These are phyloP conservation scores for Phyllosticta citribraziliensis DNA, from an alignment of 2,329 filamentous ascomycete genomes.

Conservation along the genomic window DNA sequence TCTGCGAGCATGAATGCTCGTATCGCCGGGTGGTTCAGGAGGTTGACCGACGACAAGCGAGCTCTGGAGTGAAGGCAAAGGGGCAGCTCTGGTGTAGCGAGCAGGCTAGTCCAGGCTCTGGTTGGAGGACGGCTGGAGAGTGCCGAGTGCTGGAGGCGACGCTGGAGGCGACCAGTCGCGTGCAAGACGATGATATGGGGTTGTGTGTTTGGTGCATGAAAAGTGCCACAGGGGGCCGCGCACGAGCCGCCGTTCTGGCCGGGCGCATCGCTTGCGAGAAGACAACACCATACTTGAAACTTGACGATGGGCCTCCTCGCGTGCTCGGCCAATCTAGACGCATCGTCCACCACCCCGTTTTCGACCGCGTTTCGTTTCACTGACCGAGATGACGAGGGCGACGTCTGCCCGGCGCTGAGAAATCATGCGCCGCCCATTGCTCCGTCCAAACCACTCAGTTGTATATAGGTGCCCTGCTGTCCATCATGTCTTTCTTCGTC, in stretches of 20 bases:
- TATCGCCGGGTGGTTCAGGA: neutral
- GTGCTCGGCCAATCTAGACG: neutral
- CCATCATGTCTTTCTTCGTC: neutral
- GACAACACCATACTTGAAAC: neutral
- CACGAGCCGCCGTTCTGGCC: neutral
- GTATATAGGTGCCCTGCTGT: neutral
- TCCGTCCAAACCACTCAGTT: neutral
- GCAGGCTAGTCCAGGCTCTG: neutral
- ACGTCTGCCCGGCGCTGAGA: slow-evolving; percentile 1
- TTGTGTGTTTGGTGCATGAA: neutral
- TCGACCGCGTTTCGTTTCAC: slow-evolving; percentile 8
- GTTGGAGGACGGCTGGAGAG: neutral
- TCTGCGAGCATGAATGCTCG: neutral
- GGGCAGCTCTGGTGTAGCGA: neutral
- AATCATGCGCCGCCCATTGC: slow-evolving; percentile 7
- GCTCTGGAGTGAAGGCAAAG: neutral
- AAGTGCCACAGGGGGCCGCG: neutral
- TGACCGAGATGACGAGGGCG: slow-evolving; percentile 8
- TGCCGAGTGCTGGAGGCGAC: neutral
- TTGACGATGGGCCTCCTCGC: neutral
- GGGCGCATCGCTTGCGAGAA: neutral
- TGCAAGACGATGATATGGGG: neutral
- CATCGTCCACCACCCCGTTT: neutral
- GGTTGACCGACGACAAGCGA: neutral
- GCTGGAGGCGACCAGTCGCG: neutral